Evolutionary conservation across 2,329 filamentous ascomycete species (phyloP).

Genomic region (Colletotrichum melonis): DNA sequence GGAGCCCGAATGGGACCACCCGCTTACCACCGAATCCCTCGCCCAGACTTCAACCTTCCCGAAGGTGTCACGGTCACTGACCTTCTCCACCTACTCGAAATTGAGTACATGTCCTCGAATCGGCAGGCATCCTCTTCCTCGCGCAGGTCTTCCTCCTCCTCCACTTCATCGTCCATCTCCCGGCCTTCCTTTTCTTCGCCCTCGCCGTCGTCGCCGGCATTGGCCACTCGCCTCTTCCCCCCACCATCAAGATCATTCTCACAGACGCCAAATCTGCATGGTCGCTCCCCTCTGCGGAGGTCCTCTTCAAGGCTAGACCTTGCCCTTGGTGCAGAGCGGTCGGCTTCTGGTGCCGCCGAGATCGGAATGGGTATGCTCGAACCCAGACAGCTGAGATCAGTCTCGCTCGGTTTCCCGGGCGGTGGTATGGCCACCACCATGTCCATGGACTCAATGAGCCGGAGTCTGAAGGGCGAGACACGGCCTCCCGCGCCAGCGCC

Average conservation of each 20-base stretch:
- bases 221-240: neutral
- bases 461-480: conserved; percentile 4
- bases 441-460: conserved; percentile 7
- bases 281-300: conserved; percentile 8
- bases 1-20: neutral
- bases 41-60: conserved; percentile 26
- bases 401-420: neutral
- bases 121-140: neutral
- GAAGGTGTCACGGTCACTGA: conserved; percentile 24
- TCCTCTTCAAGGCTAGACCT: conserved; percentile 24
- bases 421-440: neutral
- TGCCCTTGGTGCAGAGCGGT: conserved; percentile 27
- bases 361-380: conserved; percentile 30
- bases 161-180: neutral
- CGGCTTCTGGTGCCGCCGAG: conserved; percentile 19
- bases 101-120: conserved; percentile 20
- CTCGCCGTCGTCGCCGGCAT: neutral
- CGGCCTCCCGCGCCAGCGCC: neutral
- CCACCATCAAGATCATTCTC: neutral
- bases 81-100: conserved; percentile 28
- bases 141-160: conserved; percentile 2
- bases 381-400: conserved; percentile 14
- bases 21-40: conserved; percentile 26
- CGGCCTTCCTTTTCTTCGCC: neutral
- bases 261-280: conserved; percentile 8